phyloP scores from a whole-genome alignment of 768 basidiomycete genomes.

The Leucosporidium creatinivorum region DNA sequence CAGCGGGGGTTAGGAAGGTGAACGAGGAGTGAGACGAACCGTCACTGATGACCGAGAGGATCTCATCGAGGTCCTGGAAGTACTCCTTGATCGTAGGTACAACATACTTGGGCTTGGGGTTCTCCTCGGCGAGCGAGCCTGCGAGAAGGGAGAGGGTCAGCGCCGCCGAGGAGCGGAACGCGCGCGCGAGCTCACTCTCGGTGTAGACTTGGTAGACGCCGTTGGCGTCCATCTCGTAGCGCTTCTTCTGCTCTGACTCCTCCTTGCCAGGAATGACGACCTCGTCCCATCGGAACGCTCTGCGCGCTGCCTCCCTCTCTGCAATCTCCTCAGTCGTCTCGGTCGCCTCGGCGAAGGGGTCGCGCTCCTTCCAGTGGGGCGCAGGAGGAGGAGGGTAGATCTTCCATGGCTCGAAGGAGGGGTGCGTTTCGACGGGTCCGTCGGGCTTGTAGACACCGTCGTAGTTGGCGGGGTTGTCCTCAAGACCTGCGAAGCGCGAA shows the following conservation, averaged over 20 bases:
- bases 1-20: too few species aligned
- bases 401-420: slow-evolving; percentile 56
- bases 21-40: slow-evolving; percentile 44
- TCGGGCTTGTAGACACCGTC: slow-evolving; percentile 53
- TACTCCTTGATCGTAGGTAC: slow-evolving; percentile 87
- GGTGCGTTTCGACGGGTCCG: slow-evolving; percentile 10
- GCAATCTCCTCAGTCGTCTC: slow-evolving; percentile 41
- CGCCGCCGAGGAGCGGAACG: not conserved
- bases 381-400: slow-evolving; percentile 90
- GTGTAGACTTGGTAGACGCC: slow-evolving; percentile 84
- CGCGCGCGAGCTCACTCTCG: slow-evolving; percentile 17
- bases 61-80: slow-evolving; percentile 88
- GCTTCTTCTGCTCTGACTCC: slow-evolving; percentile 55
- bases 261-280: slow-evolving; percentile 65
- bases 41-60: slow-evolving; percentile 82
- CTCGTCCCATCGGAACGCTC: slow-evolving; percentile 57
- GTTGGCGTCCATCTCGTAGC: slow-evolving; percentile 63
- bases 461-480: slow-evolving; percentile 88
- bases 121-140: slow-evolving; percentile 33
- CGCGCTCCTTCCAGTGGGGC: slow-evolving; percentile 77
- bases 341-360: slow-evolving; percentile 25
- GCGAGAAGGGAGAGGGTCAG: not conserved
- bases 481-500: slow-evolving; percentile 50
- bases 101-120: slow-evolving; percentile 58
- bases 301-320: slow-evolving; percentile 41